Percentiles rank a stretch among this genome's conserved stretches.
These are phyloP conservation scores for Stereocaulon alpinum DNA, from an alignment of 495 filamentous ascomycete species.

Conservation along the genomic window DNA sequence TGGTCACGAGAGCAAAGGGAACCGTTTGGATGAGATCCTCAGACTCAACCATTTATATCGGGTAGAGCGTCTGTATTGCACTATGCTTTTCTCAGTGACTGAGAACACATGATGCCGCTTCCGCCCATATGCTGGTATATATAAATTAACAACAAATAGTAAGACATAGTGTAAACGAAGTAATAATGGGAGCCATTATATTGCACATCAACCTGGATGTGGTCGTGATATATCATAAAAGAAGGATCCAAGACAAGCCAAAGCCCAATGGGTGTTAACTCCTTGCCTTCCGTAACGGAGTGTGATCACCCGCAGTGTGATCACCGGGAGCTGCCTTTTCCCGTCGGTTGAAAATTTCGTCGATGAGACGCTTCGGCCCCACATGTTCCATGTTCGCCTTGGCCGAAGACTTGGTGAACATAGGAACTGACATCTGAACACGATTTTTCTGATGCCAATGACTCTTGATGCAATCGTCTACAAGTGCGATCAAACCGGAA, in stretches of 20 bases:
- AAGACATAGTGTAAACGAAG: not conserved
- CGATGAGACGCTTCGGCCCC: constrained; percentile 62
- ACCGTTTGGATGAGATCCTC: not conserved
- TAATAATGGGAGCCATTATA: not conserved
- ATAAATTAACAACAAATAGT: not conserved
- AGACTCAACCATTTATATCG: not conserved
- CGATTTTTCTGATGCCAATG: constrained; percentile 60
- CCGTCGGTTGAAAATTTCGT: constrained; percentile 64
- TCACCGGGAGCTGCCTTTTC: constrained; percentile 23
- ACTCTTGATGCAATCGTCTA: constrained; percentile 84
- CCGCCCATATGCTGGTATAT: not conserved
- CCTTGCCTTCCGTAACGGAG: constrained; percentile 11
- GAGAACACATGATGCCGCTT: not conserved
- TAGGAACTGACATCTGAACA: constrained; percentile 43
- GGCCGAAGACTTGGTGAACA: constrained; percentile 47
- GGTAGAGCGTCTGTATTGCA: not conserved
- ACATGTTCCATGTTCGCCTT: constrained; percentile 56
- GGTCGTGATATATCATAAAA: not conserved
- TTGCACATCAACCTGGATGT: not conserved
- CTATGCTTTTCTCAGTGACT: not conserved
- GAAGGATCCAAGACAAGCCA: not conserved
- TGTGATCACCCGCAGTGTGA: constrained; percentile 12
- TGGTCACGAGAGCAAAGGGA: not conserved
- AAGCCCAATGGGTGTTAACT: not conserved
- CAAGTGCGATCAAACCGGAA: constrained; percentile 78